Percentiles rank a stretch among this genome's conserved stretches.
phyloP scores from a whole-genome alignment of 192 early-diverging fungal genomes.

The Phycomyces blakesleeanus region DNA sequence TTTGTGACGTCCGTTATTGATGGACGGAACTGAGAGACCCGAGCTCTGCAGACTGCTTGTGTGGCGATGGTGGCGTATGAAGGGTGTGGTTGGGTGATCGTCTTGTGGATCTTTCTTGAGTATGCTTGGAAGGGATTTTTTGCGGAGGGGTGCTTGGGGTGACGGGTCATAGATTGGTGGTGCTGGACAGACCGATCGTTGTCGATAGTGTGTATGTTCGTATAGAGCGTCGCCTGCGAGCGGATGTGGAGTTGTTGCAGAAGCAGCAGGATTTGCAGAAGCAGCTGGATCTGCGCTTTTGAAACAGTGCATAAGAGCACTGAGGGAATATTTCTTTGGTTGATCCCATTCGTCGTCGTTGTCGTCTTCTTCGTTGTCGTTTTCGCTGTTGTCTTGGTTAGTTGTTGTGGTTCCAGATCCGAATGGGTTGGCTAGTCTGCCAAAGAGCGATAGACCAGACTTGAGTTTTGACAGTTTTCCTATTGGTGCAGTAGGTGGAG shows the following conservation, averaged over 20 bases:
- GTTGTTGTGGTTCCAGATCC: not conserved
- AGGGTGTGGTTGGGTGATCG: not conserved
- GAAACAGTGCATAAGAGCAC: constrained; percentile 15
- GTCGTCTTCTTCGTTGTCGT: not conserved
- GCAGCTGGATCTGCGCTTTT: not conserved
- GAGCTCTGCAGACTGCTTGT: constrained; percentile 15
- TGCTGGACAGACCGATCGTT: not conserved
- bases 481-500: not conserved
- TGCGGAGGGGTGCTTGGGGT: not conserved
- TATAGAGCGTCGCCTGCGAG: constrained; percentile 2
- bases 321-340: not conserved
- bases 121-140: not conserved
- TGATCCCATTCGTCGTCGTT: not conserved
- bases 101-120: not conserved
- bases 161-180: not conserved
- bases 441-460: constrained; percentile 9
- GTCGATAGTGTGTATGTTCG: constrained; percentile 12
- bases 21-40: not conserved
- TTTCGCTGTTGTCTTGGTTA: too few species aligned
- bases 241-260: not conserved
- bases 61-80: constrained; percentile 14
- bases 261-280: too few species aligned
- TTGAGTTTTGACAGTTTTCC: constrained; percentile 11
- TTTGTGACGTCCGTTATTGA: not conserved
- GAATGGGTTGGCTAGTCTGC: not conserved